Evolutionary conservation across 78 protist species (phyloP), one percentile per base, ranked within the genome.

Genomic region (Dictyostelium citrinum): DNA sequence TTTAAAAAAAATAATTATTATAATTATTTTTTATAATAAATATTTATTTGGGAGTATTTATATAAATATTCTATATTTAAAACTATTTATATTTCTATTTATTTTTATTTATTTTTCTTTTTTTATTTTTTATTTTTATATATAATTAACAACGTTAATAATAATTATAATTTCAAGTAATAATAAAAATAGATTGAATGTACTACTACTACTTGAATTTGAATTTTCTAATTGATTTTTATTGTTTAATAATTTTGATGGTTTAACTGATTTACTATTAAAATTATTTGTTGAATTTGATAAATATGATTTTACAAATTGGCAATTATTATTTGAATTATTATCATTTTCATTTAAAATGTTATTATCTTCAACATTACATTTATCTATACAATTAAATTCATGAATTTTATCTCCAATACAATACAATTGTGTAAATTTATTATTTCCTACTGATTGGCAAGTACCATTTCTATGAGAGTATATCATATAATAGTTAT

Each of bases 371-470:
- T 55, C 31, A 60, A 9, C 35, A 11, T 16, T 16, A 17, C 77
- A 70, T 31, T 33, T 17, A 33, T 70, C 39, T 1, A 14, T 70
- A 70, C 77, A 70, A 29, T 4, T 33, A 31, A 33, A 70, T 70
- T 70, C 77, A 70, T 70, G 77, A 14, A 70, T 70, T 70, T 70
- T 70, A 70, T 70, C 77, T 31, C 45, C 77, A 14, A 31, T 70
- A 16, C 45, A 70, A 70, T 33, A 70, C 5, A 33, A 70, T 33
- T 70, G 33, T 31, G 77, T 29, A 70, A 29, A 16, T 33, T 14
- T 16, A 16, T 70, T 70, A 16, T 70, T 17, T 12, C 45, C 77
- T 16, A 10, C 27, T 31, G 43, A 33, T 33, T 27, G n/a, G 33
- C 77, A 70, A 29, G 45, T 29, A 10, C 77, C 77, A 70, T 70